Conservation (phyloP, 2,329 filamentous ascomycete species). For the Neofusicoccum kwambonambiense region DNA sequence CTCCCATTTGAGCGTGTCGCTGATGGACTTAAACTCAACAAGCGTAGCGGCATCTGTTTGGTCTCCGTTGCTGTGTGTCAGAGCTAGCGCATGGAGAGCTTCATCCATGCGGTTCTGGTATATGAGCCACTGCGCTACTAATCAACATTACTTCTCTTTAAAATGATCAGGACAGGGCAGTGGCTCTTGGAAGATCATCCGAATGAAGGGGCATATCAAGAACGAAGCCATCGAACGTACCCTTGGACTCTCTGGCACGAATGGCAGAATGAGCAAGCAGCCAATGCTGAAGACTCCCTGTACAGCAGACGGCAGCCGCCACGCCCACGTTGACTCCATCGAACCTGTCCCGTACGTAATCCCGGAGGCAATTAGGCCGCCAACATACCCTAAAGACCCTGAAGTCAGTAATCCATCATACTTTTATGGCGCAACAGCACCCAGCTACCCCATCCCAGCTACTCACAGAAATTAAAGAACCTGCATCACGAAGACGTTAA, state of each 20-base stretch:
- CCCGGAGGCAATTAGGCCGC: constrained; percentile 46
- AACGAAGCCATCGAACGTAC: not conserved
- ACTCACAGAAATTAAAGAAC: constrained; percentile 10
- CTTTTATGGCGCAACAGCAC: not conserved
- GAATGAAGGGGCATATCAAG: too few relatives aligned
- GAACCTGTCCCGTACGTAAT: constrained; percentile 46
- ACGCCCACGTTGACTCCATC: constrained; percentile 48
- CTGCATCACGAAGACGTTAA: not conserved
- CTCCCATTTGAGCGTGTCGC: constrained; percentile 11
- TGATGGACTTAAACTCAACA: constrained; percentile 4
- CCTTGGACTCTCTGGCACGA: constrained; percentile 34
- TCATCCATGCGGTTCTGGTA: constrained; percentile 42
- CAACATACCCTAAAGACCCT: constrained; percentile 19
- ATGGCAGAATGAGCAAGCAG: constrained; percentile 45
- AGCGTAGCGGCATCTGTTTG: constrained; percentile 39
- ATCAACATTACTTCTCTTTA: constrained; percentile 41
- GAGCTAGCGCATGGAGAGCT: constrained; percentile 43
- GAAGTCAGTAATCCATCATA: not conserved
- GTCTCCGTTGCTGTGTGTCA: constrained; percentile 47
- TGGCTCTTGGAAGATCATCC: too few relatives aligned
- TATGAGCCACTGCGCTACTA: constrained; percentile 42
- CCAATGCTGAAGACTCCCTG: constrained; percentile 43
- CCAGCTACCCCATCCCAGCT: not conserved
- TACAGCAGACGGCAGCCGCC: constrained; percentile 46
- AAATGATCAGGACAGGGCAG: not conserved